These are phyloP conservation scores for Candida andamanensis DNA, from an alignment of 805 yeast species.

Conservation along the genomic window DNA sequence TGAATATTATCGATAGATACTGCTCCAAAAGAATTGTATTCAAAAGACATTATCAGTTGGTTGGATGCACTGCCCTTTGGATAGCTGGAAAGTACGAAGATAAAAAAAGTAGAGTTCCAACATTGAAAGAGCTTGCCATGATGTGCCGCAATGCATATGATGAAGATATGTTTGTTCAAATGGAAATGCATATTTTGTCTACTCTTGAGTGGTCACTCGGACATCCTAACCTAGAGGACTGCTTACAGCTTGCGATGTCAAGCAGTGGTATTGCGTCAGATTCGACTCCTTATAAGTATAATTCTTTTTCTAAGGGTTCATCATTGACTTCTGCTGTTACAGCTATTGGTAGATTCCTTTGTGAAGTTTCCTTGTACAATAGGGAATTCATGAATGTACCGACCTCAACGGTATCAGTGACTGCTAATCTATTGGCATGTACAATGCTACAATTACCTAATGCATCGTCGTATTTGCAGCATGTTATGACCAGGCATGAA, in stretches of 20 bases:
- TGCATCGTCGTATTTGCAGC: constrained; percentile 33
- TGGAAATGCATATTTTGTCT: constrained; percentile 64
- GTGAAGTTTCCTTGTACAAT: constrained; percentile 50
- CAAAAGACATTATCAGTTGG: constrained; percentile 44
- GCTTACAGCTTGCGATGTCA: constrained; percentile 39
- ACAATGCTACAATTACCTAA: constrained; percentile 46
- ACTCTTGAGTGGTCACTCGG: constrained; percentile 51
- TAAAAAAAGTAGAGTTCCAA: constrained; percentile 54
- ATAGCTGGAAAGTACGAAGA: constrained; percentile 52
- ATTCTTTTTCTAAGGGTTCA: constrained; percentile 7
- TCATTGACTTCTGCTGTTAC: constrained; percentile 47
- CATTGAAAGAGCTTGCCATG: constrained; percentile 46
- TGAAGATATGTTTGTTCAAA: constrained; percentile 45
- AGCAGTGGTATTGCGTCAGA: constrained; percentile 10
- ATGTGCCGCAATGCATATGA: constrained; percentile 60
- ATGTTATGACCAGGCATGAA: constrained; percentile 11
- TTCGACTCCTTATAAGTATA: constrained; percentile 22
- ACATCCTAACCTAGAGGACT: constrained; percentile 49
- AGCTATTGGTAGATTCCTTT: constrained; percentile 49
- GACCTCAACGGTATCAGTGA: constrained; percentile 42
- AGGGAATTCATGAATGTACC: constrained; percentile 43
- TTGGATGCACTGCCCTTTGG: constrained; percentile 45
- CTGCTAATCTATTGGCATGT: constrained; percentile 50
- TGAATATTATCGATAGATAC: constrained; percentile 43
- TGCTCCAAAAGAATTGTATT: constrained; percentile 43